Base-by-base conservation (phyloP, 352 stramenopile genomes). In the Stephanocyclus meneghinianus region DNA sequence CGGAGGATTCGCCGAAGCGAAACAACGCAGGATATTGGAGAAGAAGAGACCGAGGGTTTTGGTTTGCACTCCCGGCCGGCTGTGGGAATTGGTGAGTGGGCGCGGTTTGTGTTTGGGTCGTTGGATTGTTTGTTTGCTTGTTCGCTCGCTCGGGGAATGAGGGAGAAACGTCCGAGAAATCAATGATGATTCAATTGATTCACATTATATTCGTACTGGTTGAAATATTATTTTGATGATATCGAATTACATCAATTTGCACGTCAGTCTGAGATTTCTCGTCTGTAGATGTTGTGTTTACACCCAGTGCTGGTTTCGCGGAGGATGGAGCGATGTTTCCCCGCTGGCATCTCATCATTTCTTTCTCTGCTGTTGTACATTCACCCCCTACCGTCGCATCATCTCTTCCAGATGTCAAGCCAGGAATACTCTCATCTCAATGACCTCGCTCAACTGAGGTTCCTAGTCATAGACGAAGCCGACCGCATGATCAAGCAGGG, bases 401-500 rank as follows among this genome's bases (percentile, higher is more conserved):
- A 67, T 11, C 37, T 55, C 29, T 73, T 16, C 45, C 21, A 94
- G 88, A 89, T 93, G 68, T 91, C 87, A 45, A 89, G 77, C 65
- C 78, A 85, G 32, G 81, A 93, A 21, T 83, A 93, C 70, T 66
- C 69, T 42, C 90, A 93, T 70, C 68, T 94, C 5, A 87, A 83
- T n/a, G 74, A 94, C 63, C 72, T 93, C 9, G 84, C 84, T 18
- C 91, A 95, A 61, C 81, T 98, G 66, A 92, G 91, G 6, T 98
- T 97, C 81, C 78, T 98, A 10, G 95, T 98, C 7, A 92, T 98
- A 8, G 96, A 98, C 83, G 96, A 98, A 84, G 95, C 95, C 40
- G 96, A 98, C 87, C 93, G 96, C 45, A 97, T 98, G 95, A 93
- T 98, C 26, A 94, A 98, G 83, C 95, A 96, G 69, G 95, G 96